Conservation (phyloP, 2,329 filamentous ascomycete genomes). For the Beauveria asiatica region DNA sequence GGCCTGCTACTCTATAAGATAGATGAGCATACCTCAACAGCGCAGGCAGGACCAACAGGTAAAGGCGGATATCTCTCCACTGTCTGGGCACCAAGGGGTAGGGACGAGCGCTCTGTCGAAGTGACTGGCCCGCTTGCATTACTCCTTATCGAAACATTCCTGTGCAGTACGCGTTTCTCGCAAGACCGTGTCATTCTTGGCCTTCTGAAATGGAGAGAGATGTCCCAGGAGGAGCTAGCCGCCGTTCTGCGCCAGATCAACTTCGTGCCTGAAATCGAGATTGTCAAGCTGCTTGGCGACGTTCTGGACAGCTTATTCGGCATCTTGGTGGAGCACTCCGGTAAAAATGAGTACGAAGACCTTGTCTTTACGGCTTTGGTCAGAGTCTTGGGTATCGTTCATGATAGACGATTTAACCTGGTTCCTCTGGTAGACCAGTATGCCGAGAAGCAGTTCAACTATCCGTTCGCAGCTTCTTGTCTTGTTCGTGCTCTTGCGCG, state of each 20-base stretch:
- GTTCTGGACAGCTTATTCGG: slow-evolving; percentile 89
- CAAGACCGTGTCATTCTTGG: slow-evolving; percentile 83
- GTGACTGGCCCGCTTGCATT: slow-evolving; percentile 72
- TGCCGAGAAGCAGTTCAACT: slow-evolving; percentile 80
- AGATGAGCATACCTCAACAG: slow-evolving; percentile 77
- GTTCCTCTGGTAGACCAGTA: slow-evolving; percentile 87
- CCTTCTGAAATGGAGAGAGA: slow-evolving; percentile 77
- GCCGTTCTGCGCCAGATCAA: slow-evolving; percentile 72
- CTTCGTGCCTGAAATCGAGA: slow-evolving; percentile 94
- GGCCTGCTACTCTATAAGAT: slow-evolving; percentile 78
- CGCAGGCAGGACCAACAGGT: slow-evolving; percentile 52
- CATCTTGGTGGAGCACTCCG: slow-evolving; percentile 83
- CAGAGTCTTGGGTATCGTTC: slow-evolving; percentile 82
- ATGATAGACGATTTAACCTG: slow-evolving; percentile 88
- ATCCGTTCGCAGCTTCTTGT: slow-evolving; percentile 84
- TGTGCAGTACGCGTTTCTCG: slow-evolving; percentile 91
- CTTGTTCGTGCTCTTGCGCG: slow-evolving; percentile 80
- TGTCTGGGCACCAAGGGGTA: slow-evolving; percentile 65
- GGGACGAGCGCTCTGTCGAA: slow-evolving; percentile 61
- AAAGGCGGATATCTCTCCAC: slow-evolving; percentile 81
- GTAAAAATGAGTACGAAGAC: slow-evolving; percentile 87
- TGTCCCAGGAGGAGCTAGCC: slow-evolving; percentile 61
- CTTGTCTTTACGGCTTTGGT: slow-evolving; percentile 86
- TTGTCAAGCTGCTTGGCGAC: slow-evolving; percentile 85
- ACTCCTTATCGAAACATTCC: slow-evolving; percentile 71